A percentile compares a stretch with the other conserved stretches of the same genome.
Conservation (phyloP, 2,329 filamentous ascomycete species). For the Sordariomycetes sp. region DNA sequence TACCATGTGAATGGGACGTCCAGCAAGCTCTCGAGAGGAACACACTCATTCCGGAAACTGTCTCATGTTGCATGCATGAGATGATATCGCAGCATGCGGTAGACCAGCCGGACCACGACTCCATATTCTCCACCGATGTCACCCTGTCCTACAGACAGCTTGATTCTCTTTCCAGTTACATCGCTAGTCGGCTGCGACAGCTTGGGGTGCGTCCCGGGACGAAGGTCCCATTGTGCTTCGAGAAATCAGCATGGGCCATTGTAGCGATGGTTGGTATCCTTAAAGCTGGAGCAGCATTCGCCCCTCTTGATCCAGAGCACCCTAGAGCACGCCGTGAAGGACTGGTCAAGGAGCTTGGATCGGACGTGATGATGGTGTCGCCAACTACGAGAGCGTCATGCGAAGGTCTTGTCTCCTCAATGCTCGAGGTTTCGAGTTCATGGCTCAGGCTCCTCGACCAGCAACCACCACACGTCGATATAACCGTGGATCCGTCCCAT, state of each 20-base stretch:
- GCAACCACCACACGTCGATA: neutral
- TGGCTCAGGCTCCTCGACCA: neutral
- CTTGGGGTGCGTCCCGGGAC: slow-evolving; percentile 1
- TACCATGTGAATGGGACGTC: neutral
- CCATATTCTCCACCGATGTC: slow-evolving; percentile 15
- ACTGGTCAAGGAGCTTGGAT: slow-evolving; percentile 1
- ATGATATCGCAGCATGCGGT: slow-evolving; percentile 25
- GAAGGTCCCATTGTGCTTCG: slow-evolving; percentile 11
- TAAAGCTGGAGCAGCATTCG: slow-evolving; percentile 17
- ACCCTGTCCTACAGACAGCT: slow-evolving; percentile 12
- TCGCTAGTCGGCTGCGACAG: slow-evolving; percentile 8
- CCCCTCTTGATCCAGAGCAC: slow-evolving; percentile 14
- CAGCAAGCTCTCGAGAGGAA: neutral
- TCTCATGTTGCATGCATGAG: slow-evolving; percentile 25
- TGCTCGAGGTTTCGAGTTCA: neutral
- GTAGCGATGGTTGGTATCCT: slow-evolving; percentile 18
- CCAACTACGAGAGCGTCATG: neutral
- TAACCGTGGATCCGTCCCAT: neutral
- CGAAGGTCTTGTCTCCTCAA: neutral
- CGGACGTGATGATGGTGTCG: slow-evolving; percentile 2
- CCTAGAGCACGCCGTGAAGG: slow-evolving; percentile 1
- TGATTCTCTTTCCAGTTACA: slow-evolving; percentile 8
- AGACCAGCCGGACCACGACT: slow-evolving; percentile 3
- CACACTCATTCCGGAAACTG: neutral
- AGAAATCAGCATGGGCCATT: neutral